Evolutionary conservation across 139 green algal genomes (phyloP), one percentile per base, ranked within the genome.

Genomic region (Eudorina sp.): DNA sequence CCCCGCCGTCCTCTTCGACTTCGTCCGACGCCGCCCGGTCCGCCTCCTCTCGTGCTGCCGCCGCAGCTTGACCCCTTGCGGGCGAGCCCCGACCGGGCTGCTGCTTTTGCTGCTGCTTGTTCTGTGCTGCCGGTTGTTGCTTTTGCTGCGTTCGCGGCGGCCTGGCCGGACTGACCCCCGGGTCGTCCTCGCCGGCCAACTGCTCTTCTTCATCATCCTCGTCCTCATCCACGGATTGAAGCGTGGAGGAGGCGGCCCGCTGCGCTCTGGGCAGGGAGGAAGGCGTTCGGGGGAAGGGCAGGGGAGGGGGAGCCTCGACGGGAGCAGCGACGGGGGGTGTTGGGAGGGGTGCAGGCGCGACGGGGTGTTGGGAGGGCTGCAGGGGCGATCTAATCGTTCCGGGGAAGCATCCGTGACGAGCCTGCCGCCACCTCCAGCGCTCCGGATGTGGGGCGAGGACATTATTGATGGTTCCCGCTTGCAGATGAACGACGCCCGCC

Each of bases 1-100:
- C 80, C 34, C 88, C 70, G 11, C 45, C 29, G 3, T 92, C 89
- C 74, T 92, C 40, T 8, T 72, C 64, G 0, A 66, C 68, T 21
- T 80, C 58, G 25, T 53, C 88, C 29, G 58, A 43, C 19, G 5
- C 55, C 55, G 55, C 82, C 53, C n/a, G n/a, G n/a, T 92, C 66
- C 13, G 70, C 83, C 46, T 92, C 55, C 53, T 92, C 55, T 1
- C 55, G 55, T 86, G 38, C 34, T 48, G 68, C 3, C 34, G 68
- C 36, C 34, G 2, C 5, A 27, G 25, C 64, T 41, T 36, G 18
- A 19, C 27, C 64, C 16, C 36, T 77, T 51, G 29, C 64, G 16
- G n/a, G 64, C 64, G 14, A 27, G 14, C 66, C 29, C 38, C 38
- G 70, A 60, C 27, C 5, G 69, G 6, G 34, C 53, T 58, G 72